Evolutionary conservation across 2,329 filamentous ascomycete genomes (phyloP), one percentile per base, ranked within the genome.

Genomic region (Verticillium zaregamsianum): DNA sequence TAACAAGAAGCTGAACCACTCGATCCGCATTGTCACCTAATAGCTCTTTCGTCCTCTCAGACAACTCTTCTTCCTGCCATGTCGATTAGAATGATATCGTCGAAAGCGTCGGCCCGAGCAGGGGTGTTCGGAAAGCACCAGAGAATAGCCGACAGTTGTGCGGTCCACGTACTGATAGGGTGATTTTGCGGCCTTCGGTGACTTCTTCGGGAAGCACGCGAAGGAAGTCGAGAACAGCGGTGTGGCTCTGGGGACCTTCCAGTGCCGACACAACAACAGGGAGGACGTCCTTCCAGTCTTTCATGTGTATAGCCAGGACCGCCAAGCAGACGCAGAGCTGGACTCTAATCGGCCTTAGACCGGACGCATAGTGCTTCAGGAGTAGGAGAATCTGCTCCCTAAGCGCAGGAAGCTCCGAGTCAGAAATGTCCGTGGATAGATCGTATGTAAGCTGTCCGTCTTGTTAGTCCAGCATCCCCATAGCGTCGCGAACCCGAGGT

Each of bases 101-200:
- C 68, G 69, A 71, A 74, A 76, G 72, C 65, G 69, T 69, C 70
- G 71, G 71, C 70, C 71, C 73, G 70, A 70, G 67, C 69, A 70
- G 67, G 71, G 67, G 70, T 68, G 71, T 72, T 73, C 71, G 72
- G 68, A 62, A 62, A 66, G 68, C 69, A 68, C 66, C 69, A 66
- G 63, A 70, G 69, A 65, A 70, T 70, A 71, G 78, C 76, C 78
- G 80, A 76, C 79, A 74, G 74, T 71, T 79, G 69, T 76, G 81
- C 81, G 82, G 81, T 90, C 88, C 85, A 94, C 92, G 82, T 95
- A 97, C 93, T 87, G 92, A 93, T 80, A 99, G 86, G 84, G 93
- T 97, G 85, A 99, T 97, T 82, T 98, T 99, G 80, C 95, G 92
- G 80, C 95, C 95, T 84, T 99, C 94, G 69, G 92, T 98, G 73